These are phyloP conservation scores for Passalora sequoiae DNA, from an alignment of 2,329 filamentous ascomycete genomes.

Conservation along the genomic window DNA sequence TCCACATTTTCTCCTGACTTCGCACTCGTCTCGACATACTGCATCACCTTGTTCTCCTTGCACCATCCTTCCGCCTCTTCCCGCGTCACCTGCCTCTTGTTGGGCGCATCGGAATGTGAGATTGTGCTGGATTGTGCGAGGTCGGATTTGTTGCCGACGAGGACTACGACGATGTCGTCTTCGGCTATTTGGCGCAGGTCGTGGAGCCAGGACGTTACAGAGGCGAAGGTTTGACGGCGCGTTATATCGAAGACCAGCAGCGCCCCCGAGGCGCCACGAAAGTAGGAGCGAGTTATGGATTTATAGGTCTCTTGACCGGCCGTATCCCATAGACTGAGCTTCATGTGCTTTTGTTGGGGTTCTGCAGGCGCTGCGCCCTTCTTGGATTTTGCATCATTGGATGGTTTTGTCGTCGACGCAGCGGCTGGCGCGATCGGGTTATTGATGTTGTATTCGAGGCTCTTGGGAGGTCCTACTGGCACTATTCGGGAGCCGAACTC, in stretches of 20 bases:
- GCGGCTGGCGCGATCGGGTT: constrained; percentile 37
- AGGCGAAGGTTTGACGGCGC: constrained; percentile 74
- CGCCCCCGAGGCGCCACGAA: constrained; percentile 71
- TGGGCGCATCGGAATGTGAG: constrained; percentile 39
- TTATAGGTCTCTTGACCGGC: constrained; percentile 98
- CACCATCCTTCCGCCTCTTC: constrained; percentile 91
- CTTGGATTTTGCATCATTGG: constrained; percentile 16
- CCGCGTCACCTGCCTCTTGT: constrained; percentile 71
- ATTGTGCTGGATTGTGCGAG: constrained; percentile 52
- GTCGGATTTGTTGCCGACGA: constrained; percentile 95
- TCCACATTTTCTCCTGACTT: constrained; percentile 95
- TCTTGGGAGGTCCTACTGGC: constrained; percentile 78
- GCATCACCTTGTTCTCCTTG: constrained; percentile 72
- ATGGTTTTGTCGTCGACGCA: constrained; percentile 12
- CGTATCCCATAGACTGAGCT: constrained; percentile 90
- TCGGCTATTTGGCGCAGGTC: constrained; percentile 93
- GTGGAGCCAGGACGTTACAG: constrained; percentile 87
- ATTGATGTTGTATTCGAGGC: constrained; percentile 52
- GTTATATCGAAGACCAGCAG: constrained; percentile 95
- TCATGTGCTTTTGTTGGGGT: constrained; percentile 70
- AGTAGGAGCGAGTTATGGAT: constrained; percentile 89
- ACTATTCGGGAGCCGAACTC: constrained; percentile 94
- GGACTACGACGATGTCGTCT: constrained; percentile 85
- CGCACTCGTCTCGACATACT: constrained; percentile 93
- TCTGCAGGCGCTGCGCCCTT: constrained; percentile 26